Percentiles rank a stretch among this genome's conserved stretches.
phyloP scores from a whole-genome alignment of 768 basidiomycete species.

The Suillus plorans region DNA sequence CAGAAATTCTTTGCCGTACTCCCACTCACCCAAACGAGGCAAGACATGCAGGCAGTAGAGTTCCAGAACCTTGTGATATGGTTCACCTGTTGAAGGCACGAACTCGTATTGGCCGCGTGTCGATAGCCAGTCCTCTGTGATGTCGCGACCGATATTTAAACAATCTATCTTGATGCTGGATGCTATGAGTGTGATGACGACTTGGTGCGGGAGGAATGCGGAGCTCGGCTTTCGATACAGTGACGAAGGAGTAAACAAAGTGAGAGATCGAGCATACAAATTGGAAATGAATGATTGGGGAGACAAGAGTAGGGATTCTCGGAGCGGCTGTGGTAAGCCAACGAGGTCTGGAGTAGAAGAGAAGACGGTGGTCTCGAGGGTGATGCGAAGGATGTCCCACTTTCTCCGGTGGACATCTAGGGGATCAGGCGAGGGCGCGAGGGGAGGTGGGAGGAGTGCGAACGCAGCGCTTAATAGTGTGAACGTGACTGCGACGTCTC shows the following conservation, averaged over 20 bases:
- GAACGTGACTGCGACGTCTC: conserved; percentile 63
- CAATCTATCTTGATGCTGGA: conserved; percentile 68
- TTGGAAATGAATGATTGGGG: conserved; percentile 56
- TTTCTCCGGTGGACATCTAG: conserved; percentile 61
- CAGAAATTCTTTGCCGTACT: conserved; percentile 74
- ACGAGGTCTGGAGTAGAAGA: conserved; percentile 44
- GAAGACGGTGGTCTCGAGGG: conserved; percentile 75
- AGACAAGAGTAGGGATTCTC: conserved; percentile 53
- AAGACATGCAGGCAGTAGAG: conserved; percentile 74
- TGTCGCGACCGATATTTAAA: conserved; percentile 58
- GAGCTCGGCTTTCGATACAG: conserved; percentile 40
- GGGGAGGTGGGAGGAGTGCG: conserved; percentile 49
- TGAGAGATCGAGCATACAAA: conserved; percentile 63
- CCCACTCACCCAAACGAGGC: conserved; percentile 75
- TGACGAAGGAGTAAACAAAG: conserved; percentile 60
- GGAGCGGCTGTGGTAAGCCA: conserved; percentile 50
- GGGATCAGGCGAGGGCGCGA: conserved; percentile 32
- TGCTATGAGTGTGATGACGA: conserved; percentile 68
- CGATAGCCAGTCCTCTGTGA: conserved; percentile 81
- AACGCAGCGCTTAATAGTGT: conserved; percentile 71
- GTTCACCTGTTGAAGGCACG: conserved; percentile 39
- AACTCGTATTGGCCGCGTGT: conserved; percentile 43
- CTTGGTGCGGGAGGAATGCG: conserved; percentile 64
- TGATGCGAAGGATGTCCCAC: conserved; percentile 88
- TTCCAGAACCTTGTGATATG: conserved; percentile 74